A percentile compares a stretch with the other conserved stretches of the same genome.
Conservation (phyloP, 306 rosid species). For the Corylus heterophylla region DNA sequence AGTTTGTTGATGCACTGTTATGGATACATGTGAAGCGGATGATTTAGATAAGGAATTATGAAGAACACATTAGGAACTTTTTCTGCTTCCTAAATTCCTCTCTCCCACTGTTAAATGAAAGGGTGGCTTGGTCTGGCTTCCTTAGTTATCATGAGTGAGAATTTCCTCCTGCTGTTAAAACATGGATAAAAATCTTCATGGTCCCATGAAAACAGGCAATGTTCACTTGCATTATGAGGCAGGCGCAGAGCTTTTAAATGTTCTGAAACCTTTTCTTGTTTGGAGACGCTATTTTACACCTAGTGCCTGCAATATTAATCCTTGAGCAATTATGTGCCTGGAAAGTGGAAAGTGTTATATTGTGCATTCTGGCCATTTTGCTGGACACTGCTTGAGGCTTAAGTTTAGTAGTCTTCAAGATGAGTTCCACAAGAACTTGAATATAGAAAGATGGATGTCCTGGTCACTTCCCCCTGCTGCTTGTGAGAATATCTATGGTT, state of each 20-base stretch:
- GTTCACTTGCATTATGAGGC: neutral
- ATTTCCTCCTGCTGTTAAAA: neutral
- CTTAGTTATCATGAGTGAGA: neutral
- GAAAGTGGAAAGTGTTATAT: neutral
- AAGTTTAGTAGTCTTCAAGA: neutral
- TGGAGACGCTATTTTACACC: neutral
- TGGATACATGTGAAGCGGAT: neutral
- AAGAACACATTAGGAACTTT: neutral
- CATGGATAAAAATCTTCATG: neutral
- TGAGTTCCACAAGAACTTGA: neutral
- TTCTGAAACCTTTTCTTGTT: neutral
- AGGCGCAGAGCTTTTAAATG: neutral
- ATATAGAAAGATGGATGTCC: neutral
- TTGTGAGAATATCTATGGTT: neutral
- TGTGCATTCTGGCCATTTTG: neutral
- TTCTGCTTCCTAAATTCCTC: neutral
- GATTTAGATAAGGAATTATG: conserved; percentile 4
- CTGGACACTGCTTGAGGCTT: neutral
- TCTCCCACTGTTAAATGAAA: neutral
- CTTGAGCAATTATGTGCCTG: neutral
- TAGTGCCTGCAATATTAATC: neutral
- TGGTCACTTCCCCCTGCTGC: neutral
- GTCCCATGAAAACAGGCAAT: neutral
- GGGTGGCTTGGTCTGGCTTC: neutral
- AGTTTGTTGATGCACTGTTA: neutral